Conservation (phyloP, 1,284 basidiomycete species). For the Phylloporus sp. region DNA sequence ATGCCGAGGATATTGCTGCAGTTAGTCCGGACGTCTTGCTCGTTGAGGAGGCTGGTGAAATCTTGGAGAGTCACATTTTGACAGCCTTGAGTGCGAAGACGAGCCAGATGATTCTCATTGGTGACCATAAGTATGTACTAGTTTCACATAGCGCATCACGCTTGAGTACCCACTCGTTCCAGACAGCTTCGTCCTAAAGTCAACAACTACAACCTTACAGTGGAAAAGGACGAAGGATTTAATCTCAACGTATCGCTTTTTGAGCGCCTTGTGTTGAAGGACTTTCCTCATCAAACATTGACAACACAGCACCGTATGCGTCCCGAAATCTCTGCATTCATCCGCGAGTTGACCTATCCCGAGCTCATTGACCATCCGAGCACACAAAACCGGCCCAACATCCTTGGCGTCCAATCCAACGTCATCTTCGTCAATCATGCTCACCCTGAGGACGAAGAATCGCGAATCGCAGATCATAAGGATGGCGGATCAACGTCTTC, state of each 20-base stretch:
- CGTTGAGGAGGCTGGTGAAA: constrained; percentile 76
- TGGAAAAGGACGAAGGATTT: constrained; percentile 70
- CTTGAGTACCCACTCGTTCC: constrained; percentile 9
- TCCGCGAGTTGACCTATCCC: constrained; percentile 68
- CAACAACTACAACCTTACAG: constrained; percentile 65
- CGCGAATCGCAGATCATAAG: constrained; percentile 47
- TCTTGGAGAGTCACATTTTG: constrained; percentile 69
- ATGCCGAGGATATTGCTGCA: constrained; percentile 50
- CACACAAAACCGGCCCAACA: too few species aligned
- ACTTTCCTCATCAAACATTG: constrained; percentile 66
- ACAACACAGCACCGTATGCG: constrained; percentile 71
- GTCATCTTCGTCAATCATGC: constrained; percentile 67
- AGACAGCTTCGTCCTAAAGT: constrained; percentile 77
- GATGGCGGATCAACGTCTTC: constrained; percentile 58
- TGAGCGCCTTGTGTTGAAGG: constrained; percentile 68
- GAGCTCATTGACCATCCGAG: constrained; percentile 69
- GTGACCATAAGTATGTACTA: constrained; percentile 65
- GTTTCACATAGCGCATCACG: not conserved
- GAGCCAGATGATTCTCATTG: constrained; percentile 61
- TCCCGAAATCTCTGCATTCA: constrained; percentile 68
- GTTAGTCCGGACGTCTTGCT: constrained; percentile 58
- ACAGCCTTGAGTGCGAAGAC: constrained; percentile 56
- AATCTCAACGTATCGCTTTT: constrained; percentile 72
- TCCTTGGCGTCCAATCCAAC: constrained; percentile 63
- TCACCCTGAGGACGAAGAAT: constrained; percentile 60